Evolutionary conservation across 805 yeast genomes (phyloP), one percentile per base, ranked within the genome.

Genomic region (Metschnikowia peoriensis): DNA sequence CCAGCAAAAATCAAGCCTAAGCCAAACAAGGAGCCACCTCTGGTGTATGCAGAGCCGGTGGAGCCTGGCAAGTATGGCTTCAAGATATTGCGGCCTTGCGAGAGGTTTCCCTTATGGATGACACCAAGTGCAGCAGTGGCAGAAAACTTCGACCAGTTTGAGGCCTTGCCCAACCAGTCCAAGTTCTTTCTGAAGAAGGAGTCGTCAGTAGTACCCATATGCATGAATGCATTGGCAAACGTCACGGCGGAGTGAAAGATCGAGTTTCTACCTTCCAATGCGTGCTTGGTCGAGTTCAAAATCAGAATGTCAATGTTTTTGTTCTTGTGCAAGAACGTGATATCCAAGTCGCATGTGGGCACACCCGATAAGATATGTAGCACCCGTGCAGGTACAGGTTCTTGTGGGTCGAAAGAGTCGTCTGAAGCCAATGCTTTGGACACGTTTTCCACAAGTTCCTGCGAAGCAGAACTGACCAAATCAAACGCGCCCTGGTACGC

Each of bases 91-190:
- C 85, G 84, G 49, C 98, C 99, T 66, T 91, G 96, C 0, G 96
- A 82, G 52, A 94, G 78, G 69, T 93, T 93, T 49, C 99, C 98
- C 65, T 87, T 88, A 68, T 94, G 98, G 60, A 94, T 92, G 32
- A 93, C 98, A 66, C 99, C 99, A 55, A 94, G 76, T 12, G 98
- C 97, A 8, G 98, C 98, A 12, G 98, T 93, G 1, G 98, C 97
- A 0, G 97, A 85, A 69, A 94, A 94, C 67, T 93, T 94, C 6
- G 97, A 91, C 99, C 99, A 94, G 70, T 93, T 91, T 44, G 93
- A 86, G n/a, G 99, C 97, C 71, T 91, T 89, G 42, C 96, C 96
- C 60, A 94, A 78, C 97, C 98, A 94, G 63, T 93, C 97, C 64
- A 91, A 77, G 66, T 94, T 94, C 42, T 86, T 81, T 67, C 97